Base-by-base conservation (phyloP, 208 protist genomes). In the Zelonia costaricensis region DNA sequence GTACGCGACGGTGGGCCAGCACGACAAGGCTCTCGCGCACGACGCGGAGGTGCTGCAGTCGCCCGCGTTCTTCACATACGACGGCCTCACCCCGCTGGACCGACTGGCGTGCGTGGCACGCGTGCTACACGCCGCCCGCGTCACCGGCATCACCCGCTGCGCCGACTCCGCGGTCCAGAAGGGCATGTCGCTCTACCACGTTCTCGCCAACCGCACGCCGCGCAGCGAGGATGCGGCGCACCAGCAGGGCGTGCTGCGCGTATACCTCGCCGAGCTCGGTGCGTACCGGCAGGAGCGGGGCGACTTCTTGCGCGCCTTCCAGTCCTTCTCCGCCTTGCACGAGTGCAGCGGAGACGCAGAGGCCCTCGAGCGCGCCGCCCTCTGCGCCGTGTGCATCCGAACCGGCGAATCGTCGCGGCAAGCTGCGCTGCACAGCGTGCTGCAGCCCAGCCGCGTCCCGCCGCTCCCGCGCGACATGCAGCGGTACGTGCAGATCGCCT, bases 1-100 rank as follows among this genome's bases (percentile, higher is more conserved):
- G n/a, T 60, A 65, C 65, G 35, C 45, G 5, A 35, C 65, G 7
- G 7, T 44, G 16, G 30, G 47, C 22, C 38, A 58, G 5, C 44
- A 53, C 36, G 51, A 38, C 1, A 64, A 64, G 43, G 56, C 30
- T 0, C 44, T 72, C 49, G 27, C 44, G 4, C 60, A 60, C 33
- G 65, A 72, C 31, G 40, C 35, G n/a, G 65, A 64, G 36, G n/a
- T 72, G n/a, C 40, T 72, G 40, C 65, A 64, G 49, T 72, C 65
- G 1, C 38, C 57, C 3, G 43, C 42, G 13, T 72, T 72, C 20
- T 65, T 72, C 49, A 54, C 49, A 4, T 60, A 72, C 42, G 51
- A 65, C 18, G 57, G 57, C 13, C 22, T 72, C 23, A 55, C 65
- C 3, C 48, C 36, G 5, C 3, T 55, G 25, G 49, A 72, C 3